These are phyloP conservation scores for Fusarium sp. DNA, from an alignment of 2,329 filamentous ascomycete genomes.

Conservation along the genomic window DNA sequence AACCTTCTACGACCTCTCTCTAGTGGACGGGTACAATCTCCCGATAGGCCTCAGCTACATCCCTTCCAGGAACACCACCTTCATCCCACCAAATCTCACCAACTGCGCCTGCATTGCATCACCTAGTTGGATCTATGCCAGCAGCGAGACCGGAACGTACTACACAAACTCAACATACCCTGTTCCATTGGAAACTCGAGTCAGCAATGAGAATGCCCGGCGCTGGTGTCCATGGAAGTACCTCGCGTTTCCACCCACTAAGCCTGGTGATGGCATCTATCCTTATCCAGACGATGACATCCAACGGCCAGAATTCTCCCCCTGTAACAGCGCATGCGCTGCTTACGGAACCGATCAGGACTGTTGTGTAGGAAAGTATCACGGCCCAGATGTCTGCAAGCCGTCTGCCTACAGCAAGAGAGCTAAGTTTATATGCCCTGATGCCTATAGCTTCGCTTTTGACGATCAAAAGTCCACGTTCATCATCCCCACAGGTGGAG, in stretches of 20 bases:
- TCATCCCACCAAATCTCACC: slow-evolving; percentile 80
- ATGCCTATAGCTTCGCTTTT: slow-evolving; percentile 83
- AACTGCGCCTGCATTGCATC: slow-evolving; percentile 83
- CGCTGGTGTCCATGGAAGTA: slow-evolving; percentile 86
- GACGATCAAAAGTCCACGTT: slow-evolving; percentile 70
- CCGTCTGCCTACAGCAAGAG: slow-evolving; percentile 74
- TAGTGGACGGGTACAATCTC: slow-evolving; percentile 87
- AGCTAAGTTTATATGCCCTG: slow-evolving; percentile 82
- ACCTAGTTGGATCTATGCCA: slow-evolving; percentile 67
- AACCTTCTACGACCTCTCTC: slow-evolving; percentile 85
- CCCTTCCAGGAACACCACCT: slow-evolving; percentile 68
- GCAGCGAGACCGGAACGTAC: slow-evolving; percentile 63
- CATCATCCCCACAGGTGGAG: slow-evolving; percentile 73
- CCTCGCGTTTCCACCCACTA: slow-evolving; percentile 73
- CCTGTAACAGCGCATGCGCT: slow-evolving; percentile 81
- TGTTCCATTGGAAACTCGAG: slow-evolving; percentile 71
- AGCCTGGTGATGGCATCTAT: slow-evolving; percentile 80
- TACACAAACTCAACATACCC: slow-evolving; percentile 74
- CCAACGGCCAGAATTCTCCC: slow-evolving; percentile 76
- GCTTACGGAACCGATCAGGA: slow-evolving; percentile 74
- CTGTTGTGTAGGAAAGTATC: slow-evolving; percentile 79
- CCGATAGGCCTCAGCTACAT: slow-evolving; percentile 73
- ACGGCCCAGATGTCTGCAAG: slow-evolving; percentile 71
- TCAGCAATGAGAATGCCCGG: slow-evolving; percentile 67
- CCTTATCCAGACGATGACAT: slow-evolving; percentile 83